Evolutionary conservation across 139 green algal genomes (phyloP), one percentile per base, ranked within the genome.

Genomic region (Tetradesmus lagerheimii): DNA sequence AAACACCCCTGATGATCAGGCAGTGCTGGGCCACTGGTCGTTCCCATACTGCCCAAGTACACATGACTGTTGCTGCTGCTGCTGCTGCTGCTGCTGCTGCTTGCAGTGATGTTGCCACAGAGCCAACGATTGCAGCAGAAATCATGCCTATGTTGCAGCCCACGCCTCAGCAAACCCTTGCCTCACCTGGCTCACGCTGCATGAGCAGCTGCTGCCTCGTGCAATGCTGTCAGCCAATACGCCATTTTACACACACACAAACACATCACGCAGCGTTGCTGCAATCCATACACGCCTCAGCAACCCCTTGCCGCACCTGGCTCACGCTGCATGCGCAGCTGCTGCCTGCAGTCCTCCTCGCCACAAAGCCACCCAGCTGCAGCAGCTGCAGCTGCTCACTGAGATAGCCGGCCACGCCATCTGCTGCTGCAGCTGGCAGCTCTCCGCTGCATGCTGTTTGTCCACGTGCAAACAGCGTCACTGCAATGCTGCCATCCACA

Each of bases 361-460:
- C 80, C 25, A 4, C 43, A 41, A 53, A 87, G 25, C 25, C 57
- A 4, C 53, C 82, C 18, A 87, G 16, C 53, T 74, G 38, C 82
- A 78, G 27, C 35, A 78, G 20, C 34, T 71, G 11, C 53, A 87
- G 34, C 57, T 87, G 82, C 18, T 53, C 39, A 53, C 23, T 78
- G 2, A 78, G 3, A 18, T 77, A 86, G n/a, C 18, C n/a, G 35
- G 47, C 57, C 18, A 87, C 35, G 23, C 23, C 16, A 20, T 41
- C 20, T 78, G 23, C 57, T 31, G 35, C 57, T 16, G n/a, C 57
- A 12, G 34, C 20, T 1, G n/a, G 50, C 18, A 87, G 39, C 3
- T 31, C 34, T 1, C 82, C 57, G 39, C 82, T 71, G 57, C 57
- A 87, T 50, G 35, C 25, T 3, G 53, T 79, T n/a, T 87, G 82